Base-by-base conservation (phyloP, 805 yeast genomes). In the Kodamaea hsintzibuensis region DNA sequence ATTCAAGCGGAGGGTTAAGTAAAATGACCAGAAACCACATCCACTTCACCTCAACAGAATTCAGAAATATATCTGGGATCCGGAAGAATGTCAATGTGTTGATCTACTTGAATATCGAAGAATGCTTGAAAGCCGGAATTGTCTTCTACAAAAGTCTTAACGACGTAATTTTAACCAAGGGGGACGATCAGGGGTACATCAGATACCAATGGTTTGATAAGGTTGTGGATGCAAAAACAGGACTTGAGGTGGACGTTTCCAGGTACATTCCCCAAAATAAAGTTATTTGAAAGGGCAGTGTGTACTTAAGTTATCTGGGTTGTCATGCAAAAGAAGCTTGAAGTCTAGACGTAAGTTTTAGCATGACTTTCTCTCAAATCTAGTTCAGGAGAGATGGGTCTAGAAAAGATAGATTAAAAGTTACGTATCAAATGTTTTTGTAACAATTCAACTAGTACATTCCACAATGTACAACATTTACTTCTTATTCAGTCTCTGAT, bases 21-120 rank as follows among this genome's bases (percentile, higher is more conserved):
- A 76, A 70, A 55, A 89, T 91, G 97, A 71, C 68, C 33, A 74
- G 99, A 62, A 86, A 86, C 59, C 98, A 95, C 67, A 83, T 95
- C 14, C 99, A 95, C 70, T 78, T 93, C 65, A 89, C 98, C 0
- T 72, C 82, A 1, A 71, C 70, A 27, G 73, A 74, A 3, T 65
- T 66, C 3, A 65, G 70, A 13, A 85, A 85, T 12, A 76, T 86
- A 12, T 84, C 92, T 56, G 98, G 98, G 0, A 82, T 91, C 74
- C 75, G 98, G 49, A 60, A 68, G n/a, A 72, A 75, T 42, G 71
- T 84, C 52, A 73, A 78, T 25, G 82, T 88, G 1, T 69, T 84
- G 52, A 85, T 95, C 2, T 88, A 80, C 62, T 63, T 93, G 2
- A 84, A 91, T 61, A 71, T 80, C 2, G 73, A 66, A 2, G 76